These are phyloP conservation scores for Staphylotrichum tortipilum DNA, from an alignment of 495 filamentous ascomycete genomes.

Conservation along the genomic window DNA sequence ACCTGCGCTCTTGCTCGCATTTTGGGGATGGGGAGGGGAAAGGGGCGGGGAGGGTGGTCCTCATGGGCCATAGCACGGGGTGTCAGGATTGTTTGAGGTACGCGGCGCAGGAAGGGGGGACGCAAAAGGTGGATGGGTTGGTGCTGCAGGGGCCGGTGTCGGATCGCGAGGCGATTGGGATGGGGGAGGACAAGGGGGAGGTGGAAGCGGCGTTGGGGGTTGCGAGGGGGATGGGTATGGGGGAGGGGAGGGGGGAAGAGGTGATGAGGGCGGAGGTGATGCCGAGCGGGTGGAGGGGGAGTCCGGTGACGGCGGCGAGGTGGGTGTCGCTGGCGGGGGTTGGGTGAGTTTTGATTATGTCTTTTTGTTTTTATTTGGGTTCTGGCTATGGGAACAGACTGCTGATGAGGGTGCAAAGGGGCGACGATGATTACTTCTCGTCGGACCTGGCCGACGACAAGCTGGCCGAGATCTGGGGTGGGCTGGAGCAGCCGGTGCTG, in stretches of 20 bases:
- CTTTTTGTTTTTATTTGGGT: not conserved
- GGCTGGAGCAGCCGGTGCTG: slow-evolving; percentile 46
- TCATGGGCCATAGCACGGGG: slow-evolving; percentile 82
- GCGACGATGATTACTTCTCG: slow-evolving; percentile 85
- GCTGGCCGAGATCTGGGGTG: slow-evolving; percentile 55
- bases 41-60: slow-evolving; percentile 53
- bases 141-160: slow-evolving; percentile 76
- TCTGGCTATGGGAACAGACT: too few species aligned
- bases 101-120: slow-evolving; percentile 10
- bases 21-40: slow-evolving; percentile 17
- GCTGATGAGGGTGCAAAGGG: slow-evolving; percentile 29
- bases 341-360: slow-evolving; percentile 32
- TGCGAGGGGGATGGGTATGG: slow-evolving; percentile 45
- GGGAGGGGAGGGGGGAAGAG: slow-evolving; percentile 43
- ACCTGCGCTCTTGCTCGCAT: slow-evolving; percentile 47
- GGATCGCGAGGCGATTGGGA: slow-evolving; percentile 60
- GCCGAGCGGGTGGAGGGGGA: slow-evolving; percentile 36
- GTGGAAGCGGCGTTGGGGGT: slow-evolving; percentile 44
- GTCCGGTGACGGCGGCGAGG: slow-evolving; percentile 57
- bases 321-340: slow-evolving; percentile 59
- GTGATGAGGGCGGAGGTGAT: slow-evolving; percentile 49
- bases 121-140: slow-evolving; percentile 60
- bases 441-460: slow-evolving; percentile 59
- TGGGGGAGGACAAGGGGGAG: slow-evolving; percentile 28
- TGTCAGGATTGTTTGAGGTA: slow-evolving; percentile 81